Percentiles rank a stretch among this genome's conserved stretches.
These are phyloP conservation scores for Priceomyces medius DNA, from an alignment of 805 yeast species.

Conservation along the genomic window DNA sequence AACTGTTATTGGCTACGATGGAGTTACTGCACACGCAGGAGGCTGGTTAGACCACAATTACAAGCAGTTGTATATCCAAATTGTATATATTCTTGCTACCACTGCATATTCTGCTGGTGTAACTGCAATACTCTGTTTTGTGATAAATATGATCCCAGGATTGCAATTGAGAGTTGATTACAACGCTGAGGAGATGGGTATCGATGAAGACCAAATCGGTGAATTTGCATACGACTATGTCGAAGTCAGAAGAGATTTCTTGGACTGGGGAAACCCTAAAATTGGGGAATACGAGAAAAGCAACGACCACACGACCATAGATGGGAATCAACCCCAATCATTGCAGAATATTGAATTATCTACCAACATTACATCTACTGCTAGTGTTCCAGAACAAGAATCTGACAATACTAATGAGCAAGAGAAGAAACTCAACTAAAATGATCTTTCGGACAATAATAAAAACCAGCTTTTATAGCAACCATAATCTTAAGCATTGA, in stretches of 20 bases:
- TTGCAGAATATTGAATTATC: conserved; percentile 8
- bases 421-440: conserved; percentile 3
- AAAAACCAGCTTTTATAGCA: too few species aligned
- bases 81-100: conserved; percentile 77
- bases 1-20: conserved; percentile 89
- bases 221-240: conserved; percentile 99
- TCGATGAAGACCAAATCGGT: conserved; percentile 96
- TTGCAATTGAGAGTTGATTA: conserved; percentile 76
- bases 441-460: too few species aligned
- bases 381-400: conserved; percentile 1
- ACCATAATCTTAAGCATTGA: too few species aligned
- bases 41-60: conserved; percentile 93
- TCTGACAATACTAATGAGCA: not conserved
- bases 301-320: not conserved
- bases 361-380: not conserved
- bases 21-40: conserved; percentile 77
- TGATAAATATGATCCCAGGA: conserved; percentile 77
- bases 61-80: conserved; percentile 86
- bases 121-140: conserved; percentile 73
- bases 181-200: conserved; percentile 82
- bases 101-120: conserved; percentile 73
- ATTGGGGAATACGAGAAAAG: conserved; percentile 8
- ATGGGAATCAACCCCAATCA: conserved; percentile 2
- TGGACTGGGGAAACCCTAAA: conserved; percentile 47
- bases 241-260: conserved; percentile 90